phyloP scores from a whole-genome alignment of 2,329 filamentous ascomycete species.

The Teratosphaeriaceae sp. region DNA sequence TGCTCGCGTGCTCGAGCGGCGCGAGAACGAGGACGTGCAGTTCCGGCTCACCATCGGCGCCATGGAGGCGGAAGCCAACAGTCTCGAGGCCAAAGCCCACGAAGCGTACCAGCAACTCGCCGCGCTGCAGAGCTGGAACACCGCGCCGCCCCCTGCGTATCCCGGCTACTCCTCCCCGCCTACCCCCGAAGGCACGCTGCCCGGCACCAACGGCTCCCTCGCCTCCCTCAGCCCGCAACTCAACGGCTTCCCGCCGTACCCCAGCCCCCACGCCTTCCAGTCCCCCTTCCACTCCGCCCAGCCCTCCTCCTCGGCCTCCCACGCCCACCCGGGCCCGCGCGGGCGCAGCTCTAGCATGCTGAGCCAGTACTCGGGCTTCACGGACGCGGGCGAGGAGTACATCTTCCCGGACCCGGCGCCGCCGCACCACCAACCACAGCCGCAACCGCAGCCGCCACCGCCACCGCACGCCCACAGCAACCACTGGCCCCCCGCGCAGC shows the following conservation, averaged over 20 bases:
- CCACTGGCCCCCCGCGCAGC: conserved; percentile 5
- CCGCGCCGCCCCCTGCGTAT: conserved; percentile 16
- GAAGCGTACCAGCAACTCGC: conserved; percentile 33
- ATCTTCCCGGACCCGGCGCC: conserved; percentile 21
- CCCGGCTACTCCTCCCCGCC: conserved; percentile 33
- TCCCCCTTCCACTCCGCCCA: conserved; percentile 19
- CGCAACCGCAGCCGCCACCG: conserved; percentile 10
- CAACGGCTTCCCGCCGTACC: conserved; percentile 17
- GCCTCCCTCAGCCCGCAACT: conserved; percentile 12
- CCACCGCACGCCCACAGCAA: background rate
- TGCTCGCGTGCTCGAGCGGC: conserved; percentile 17
- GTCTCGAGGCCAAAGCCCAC: conserved; percentile 34
- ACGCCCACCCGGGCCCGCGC: conserved; percentile 24
- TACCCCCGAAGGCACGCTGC: conserved; percentile 56
- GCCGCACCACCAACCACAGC: conserved; percentile 9
- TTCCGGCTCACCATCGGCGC: conserved; percentile 33
- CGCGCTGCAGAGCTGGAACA: conserved; percentile 22
- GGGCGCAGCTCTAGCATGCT: conserved; percentile 48
- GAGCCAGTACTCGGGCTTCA: conserved; percentile 46
- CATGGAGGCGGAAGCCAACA: conserved; percentile 30
- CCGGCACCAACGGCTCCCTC: conserved; percentile 39
- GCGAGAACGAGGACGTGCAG: conserved; percentile 34
- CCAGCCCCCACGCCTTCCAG: conserved; percentile 15
- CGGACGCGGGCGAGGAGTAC: conserved; percentile 33
- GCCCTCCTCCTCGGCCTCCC: conserved; percentile 10